Conservation (phyloP, 139 green algal genomes). For the Micractinium sp. region DNA sequence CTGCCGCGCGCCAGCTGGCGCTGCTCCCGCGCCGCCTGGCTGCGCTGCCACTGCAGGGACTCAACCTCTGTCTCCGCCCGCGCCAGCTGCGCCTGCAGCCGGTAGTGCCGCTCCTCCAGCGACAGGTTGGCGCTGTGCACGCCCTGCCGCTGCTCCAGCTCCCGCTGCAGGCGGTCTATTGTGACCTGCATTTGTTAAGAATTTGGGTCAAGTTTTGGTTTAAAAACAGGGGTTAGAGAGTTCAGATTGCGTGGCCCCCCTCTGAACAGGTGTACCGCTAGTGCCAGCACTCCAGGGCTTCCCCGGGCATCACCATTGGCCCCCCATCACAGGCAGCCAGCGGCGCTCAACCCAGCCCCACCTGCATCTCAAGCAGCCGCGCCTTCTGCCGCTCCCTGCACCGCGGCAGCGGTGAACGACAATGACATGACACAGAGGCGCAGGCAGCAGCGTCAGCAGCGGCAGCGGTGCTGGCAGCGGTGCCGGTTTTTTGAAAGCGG, state of each 20-base stretch:
- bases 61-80: background rate
- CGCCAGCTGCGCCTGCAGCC: slow-evolving; percentile 14
- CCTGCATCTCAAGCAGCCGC: slow-evolving; percentile 28
- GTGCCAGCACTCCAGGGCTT: background rate
- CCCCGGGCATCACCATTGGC: background rate
- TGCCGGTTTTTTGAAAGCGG: too few relatives aligned
- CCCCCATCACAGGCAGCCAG: too few relatives aligned
- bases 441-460: background rate
- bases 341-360: background rate
- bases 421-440: background rate
- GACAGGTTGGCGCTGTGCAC: background rate
- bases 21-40: background rate
- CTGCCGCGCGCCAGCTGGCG: background rate
- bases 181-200: background rate
- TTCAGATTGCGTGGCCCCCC: too few relatives aligned
- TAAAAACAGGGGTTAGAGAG: too few relatives aligned
- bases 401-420: background rate
- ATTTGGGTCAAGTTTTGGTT: too few relatives aligned
- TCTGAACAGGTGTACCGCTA: background rate
- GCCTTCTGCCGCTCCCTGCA: slow-evolving; percentile 19
- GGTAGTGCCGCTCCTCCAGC: slow-evolving; percentile 20
- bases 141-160: background rate
- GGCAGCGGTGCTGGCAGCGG: too few relatives aligned
- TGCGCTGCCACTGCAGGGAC: background rate
- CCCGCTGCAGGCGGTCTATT: background rate